Evolutionary conservation across 768 basidiomycete genomes (phyloP).

Genomic region (Sistotremastrum niveocremeum): DNA sequence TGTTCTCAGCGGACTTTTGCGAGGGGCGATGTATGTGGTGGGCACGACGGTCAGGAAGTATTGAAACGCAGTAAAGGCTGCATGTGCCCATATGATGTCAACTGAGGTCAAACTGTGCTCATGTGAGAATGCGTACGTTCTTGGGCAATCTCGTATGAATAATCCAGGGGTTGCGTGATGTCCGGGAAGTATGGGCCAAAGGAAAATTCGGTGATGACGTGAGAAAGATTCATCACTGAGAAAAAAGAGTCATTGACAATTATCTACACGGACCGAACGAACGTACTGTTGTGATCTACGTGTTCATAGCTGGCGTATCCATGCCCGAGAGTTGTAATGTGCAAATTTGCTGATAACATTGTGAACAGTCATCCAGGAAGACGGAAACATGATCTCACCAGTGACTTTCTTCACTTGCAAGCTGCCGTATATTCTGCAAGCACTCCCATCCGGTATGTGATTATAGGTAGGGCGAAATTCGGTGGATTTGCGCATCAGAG

Average conservation of each 20-base stretch:
- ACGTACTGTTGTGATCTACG: conserved; percentile 73
- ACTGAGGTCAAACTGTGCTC: conserved; percentile 3
- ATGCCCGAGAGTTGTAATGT: conserved; percentile 90
- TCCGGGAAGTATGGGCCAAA: conserved; percentile 95
- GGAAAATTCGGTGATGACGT: conserved; percentile 93
- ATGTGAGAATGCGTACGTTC: conserved; percentile 37
- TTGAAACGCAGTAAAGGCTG: conserved; percentile 84
- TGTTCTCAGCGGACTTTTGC: conserved; percentile 48
- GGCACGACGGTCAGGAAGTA: conserved; percentile 95
- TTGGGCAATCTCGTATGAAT: conserved; percentile 64
- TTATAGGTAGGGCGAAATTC: conserved; percentile 64
- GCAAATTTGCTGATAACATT: conserved; percentile 58
- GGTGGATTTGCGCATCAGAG: conserved; percentile 31
- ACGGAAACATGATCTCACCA: conserved; percentile 26
- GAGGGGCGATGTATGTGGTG: conserved; percentile 78
- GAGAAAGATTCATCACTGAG: conserved; percentile 89
- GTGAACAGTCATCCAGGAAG: background rate
- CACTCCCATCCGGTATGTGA: conserved; percentile 50
- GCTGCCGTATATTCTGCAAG: conserved; percentile 80
- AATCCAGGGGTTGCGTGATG: conserved; percentile 88
- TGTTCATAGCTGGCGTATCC: conserved; percentile 83
- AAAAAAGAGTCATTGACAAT: background rate
- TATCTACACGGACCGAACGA: background rate
- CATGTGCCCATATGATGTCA: background rate
- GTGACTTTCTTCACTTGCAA: conserved; percentile 82